Evolutionary conservation across 2,329 filamentous ascomycete species (phyloP).

Genomic region (Trichoderma harzianum): DNA sequence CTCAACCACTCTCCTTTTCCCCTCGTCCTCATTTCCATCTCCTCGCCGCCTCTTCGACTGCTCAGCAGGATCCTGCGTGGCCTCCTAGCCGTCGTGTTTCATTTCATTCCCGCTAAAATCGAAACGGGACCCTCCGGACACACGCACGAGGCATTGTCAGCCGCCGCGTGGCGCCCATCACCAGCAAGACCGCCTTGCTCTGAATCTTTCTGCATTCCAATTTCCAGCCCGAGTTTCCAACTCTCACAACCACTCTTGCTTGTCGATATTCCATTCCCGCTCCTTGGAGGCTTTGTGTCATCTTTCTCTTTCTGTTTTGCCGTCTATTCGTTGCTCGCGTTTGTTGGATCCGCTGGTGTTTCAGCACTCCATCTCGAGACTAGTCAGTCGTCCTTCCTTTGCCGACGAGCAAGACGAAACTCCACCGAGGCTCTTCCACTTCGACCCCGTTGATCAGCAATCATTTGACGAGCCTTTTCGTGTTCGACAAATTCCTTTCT

Average conservation of each 20-base stretch:
- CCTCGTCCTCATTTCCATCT: neutral
- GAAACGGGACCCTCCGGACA: neutral
- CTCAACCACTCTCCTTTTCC: neutral
- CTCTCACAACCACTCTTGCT: neutral
- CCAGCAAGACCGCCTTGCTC: neutral
- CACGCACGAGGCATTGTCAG: constrained; percentile 15
- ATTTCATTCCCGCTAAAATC: neutral
- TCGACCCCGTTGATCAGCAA: constrained; percentile 9
- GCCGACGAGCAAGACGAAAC: constrained; percentile 3
- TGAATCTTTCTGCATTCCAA: neutral
- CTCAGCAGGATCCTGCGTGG: neutral
- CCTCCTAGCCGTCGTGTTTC: constrained; percentile 1
- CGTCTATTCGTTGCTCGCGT: neutral
- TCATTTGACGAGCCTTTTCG: neutral
- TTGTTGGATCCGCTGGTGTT: constrained; percentile 3
- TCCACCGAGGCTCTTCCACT: neutral
- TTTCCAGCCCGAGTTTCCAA: neutral
- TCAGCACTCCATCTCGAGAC: constrained; percentile 15
- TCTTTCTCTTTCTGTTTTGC: neutral
- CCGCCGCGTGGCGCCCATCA: constrained; percentile 12
- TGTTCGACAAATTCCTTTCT: neutral
- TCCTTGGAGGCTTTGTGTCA: neutral
- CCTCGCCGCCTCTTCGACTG: neutral
- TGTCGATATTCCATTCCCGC: neutral
- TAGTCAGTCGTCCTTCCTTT: constrained; percentile 10